These are phyloP conservation scores for Striga hermonthica DNA, from an alignment of 305 asterid genomes.

Conservation along the genomic window DNA sequence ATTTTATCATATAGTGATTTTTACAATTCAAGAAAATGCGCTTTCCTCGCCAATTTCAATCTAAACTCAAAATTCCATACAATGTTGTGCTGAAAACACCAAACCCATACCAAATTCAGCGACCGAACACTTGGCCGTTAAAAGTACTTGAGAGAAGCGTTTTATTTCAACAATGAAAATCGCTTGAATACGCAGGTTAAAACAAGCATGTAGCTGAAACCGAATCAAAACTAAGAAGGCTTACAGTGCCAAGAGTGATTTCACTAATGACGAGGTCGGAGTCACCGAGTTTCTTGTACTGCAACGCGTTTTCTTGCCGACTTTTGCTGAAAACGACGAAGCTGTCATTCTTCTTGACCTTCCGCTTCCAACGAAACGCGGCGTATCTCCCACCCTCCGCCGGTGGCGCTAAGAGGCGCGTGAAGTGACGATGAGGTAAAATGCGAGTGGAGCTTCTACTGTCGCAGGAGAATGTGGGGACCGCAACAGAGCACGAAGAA, in stretches of 20 bases:
- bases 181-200: neutral
- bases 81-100: neutral
- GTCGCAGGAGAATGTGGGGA: slow-evolving; percentile 28
- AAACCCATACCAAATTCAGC: neutral
- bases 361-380: slow-evolving; percentile 24
- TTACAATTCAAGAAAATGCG: neutral
- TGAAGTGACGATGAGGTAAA: slow-evolving; percentile 23
- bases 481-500: slow-evolving; percentile 34
- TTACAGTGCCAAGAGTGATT: slow-evolving; percentile 88
- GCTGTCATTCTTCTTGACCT: slow-evolving; percentile 29
- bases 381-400: slow-evolving; percentile 30
- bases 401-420: slow-evolving; percentile 29
- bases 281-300: slow-evolving; percentile 76
- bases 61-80: neutral
- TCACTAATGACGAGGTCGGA: slow-evolving; percentile 87
- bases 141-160: neutral
- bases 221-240: slow-evolving; percentile 15
- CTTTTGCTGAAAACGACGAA: slow-evolving; percentile 36
- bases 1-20: neutral
- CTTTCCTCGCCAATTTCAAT: neutral
- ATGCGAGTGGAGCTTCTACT: slow-evolving; percentile 26
- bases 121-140: neutral
- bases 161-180: neutral
- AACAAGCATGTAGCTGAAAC: neutral
- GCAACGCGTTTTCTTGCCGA: slow-evolving; percentile 43